Conservation (phyloP, 805 yeast species). For the Candida vartiovaarae region DNA sequence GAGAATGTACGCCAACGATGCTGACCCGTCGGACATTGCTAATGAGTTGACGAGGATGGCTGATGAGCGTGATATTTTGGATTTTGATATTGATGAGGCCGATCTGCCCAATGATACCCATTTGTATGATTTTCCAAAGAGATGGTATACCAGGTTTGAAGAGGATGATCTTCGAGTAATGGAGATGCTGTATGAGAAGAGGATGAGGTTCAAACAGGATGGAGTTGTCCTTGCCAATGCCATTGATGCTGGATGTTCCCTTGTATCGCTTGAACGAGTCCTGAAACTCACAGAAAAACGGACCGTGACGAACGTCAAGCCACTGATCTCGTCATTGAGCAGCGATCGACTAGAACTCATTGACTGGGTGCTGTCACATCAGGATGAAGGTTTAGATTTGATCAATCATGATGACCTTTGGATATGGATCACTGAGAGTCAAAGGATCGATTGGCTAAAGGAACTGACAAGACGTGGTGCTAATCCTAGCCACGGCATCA, state of each 20-base stretch:
- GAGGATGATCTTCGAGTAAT: constrained; percentile 1
- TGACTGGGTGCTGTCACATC: constrained; percentile 14
- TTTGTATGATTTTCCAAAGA: constrained; percentile 10
- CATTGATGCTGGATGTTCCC: constrained; percentile 1
- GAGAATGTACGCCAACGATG: constrained; percentile 5
- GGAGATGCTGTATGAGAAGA: constrained; percentile 4
- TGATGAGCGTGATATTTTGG: constrained; percentile 7
- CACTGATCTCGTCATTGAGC: constrained; percentile 15
- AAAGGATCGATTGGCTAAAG: constrained; percentile 5
- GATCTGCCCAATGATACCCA: constrained; percentile 3
- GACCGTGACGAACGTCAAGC: constrained; percentile 3
- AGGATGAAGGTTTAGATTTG: constrained; percentile 1
- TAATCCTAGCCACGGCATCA: constrained; percentile 15
- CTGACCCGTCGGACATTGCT: constrained; percentile 11
- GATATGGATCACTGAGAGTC: constrained; percentile 8
- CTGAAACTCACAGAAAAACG: constrained; percentile 6
- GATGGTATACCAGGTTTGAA: constrained; percentile 7
- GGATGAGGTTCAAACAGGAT: constrained; percentile 7
- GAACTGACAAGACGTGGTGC: constrained; percentile 17
- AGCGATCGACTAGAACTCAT: constrained; percentile 5
- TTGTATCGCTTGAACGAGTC: not conserved
- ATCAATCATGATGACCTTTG: constrained; percentile 17
- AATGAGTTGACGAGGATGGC: constrained; percentile 16
- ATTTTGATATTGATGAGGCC: constrained; percentile 9
- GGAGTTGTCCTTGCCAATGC: constrained; percentile 6